Percentiles rank a stretch among this genome's conserved stretches.
Conservation (phyloP, 2,329 filamentous ascomycete species). For the Aspergillus sp. region DNA sequence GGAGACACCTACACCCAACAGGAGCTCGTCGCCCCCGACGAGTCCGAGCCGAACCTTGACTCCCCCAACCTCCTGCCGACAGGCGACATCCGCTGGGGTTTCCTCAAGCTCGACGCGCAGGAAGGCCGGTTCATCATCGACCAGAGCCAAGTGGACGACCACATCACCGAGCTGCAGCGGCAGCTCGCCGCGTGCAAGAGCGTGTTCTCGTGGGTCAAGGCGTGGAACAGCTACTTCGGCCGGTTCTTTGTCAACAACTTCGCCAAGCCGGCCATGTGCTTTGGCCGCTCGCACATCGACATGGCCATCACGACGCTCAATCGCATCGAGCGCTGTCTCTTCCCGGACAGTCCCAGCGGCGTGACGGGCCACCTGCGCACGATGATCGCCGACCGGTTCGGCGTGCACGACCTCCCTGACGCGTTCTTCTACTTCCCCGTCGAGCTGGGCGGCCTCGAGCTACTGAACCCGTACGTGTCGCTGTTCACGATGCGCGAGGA, state of each 20-base stretch:
- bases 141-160: conserved; percentile 55
- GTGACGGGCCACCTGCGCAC: conserved; percentile 57
- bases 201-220: conserved; percentile 58
- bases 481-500: conserved; percentile 47
- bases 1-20: conserved; percentile 6
- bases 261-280: conserved; percentile 53
- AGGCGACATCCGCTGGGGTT: conserved; percentile 59
- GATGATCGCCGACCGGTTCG: conserved; percentile 53
- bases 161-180: conserved; percentile 57
- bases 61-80: conserved; percentile 45
- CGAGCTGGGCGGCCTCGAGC: conserved; percentile 50
- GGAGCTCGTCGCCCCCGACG: not conserved
- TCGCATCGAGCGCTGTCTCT: conserved; percentile 52
- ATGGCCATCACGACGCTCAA: conserved; percentile 52
- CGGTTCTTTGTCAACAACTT: conserved; percentile 60
- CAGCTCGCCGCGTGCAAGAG: conserved; percentile 57
- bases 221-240: conserved; percentile 58
- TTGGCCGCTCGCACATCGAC: conserved; percentile 55
- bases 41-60: not conserved
- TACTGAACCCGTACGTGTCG: conserved; percentile 50
- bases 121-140: conserved; percentile 60
- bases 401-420: conserved; percentile 46
- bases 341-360: conserved; percentile 43
- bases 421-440: conserved; percentile 54
- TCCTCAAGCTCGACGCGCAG: conserved; percentile 54